Conservation (phyloP, 225 moss, liverwort and hornwort species). For the Marchantia polymorpha region DNA sequence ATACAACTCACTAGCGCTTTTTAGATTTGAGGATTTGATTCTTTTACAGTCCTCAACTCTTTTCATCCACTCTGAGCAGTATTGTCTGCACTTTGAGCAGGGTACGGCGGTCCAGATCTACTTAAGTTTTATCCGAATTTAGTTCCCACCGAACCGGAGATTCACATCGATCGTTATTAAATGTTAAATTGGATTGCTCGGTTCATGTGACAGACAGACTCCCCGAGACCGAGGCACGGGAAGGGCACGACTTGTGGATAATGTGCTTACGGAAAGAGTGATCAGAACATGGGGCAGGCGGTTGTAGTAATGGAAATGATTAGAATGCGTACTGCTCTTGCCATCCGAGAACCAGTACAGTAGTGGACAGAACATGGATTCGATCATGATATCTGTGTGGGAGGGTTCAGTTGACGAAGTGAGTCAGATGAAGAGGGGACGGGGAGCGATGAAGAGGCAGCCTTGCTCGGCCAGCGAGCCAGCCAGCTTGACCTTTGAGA, state of each 20-base stretch:
- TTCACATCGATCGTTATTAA: no score
- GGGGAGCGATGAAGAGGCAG: no score
- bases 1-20: no score
- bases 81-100: no score
- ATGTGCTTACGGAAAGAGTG: conserved; percentile 7
- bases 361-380: conserved; percentile 4
- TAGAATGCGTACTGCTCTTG: neutral
- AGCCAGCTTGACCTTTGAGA: neutral
- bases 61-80: no score
- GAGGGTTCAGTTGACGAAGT: neutral
- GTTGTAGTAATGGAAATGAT: neutral
- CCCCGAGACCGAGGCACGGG: neutral
- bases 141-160: no score
- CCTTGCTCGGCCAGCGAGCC: no score
- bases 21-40: no score
- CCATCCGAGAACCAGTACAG: neutral
- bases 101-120: no score
- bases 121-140: no score
- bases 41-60: no score
- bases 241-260: conserved; percentile 2
- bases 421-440: neutral
- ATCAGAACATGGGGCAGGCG: conserved; percentile 5
- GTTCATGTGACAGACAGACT: neutral
- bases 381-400: neutral
- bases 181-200: neutral